Evolutionary conservation across 2,329 filamentous ascomycete genomes (phyloP).

Genomic region (Neonectria magnoliae): DNA sequence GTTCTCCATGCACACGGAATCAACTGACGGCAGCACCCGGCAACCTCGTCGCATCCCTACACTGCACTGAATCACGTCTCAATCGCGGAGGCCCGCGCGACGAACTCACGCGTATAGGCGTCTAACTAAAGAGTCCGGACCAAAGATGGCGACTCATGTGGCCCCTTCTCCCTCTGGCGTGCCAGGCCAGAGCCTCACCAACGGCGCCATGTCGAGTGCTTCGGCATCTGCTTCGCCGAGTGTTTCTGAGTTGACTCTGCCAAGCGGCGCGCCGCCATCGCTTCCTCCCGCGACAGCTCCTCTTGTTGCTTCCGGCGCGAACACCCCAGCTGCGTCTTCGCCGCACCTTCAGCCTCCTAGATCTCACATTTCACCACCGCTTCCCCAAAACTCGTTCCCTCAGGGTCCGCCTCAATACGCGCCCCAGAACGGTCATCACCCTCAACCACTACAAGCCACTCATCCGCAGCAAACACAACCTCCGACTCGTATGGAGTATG

Average conservation of each 20-base stretch:
- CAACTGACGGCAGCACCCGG: not conserved
- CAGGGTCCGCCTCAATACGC: constrained; percentile 9
- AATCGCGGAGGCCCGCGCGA: constrained; percentile 17
- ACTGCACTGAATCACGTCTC: not conserved
- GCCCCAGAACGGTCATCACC: not conserved
- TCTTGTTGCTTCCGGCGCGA: not conserved
- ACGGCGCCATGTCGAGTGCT: constrained; percentile 1
- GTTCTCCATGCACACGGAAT: constrained; percentile 4
- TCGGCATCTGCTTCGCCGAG: constrained; percentile 18
- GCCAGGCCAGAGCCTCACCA: constrained; percentile 21
- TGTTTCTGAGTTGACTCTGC: constrained; percentile 14
- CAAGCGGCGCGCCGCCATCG: constrained; percentile 22
- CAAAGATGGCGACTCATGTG: constrained; percentile 26
- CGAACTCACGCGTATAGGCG: constrained; percentile 7
- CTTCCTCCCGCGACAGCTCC: constrained; percentile 1
- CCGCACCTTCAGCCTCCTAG: constrained; percentile 10
- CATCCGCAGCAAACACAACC: not conserved
- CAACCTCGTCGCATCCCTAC: constrained; percentile 21
- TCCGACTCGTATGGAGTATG: not conserved
- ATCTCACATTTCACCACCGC: constrained; percentile 23
- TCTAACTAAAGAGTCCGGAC: not conserved
- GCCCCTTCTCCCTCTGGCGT: constrained; percentile 2
- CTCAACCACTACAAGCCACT: not conserved
- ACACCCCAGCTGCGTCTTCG: constrained; percentile 9
- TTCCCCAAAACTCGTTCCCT: constrained; percentile 10